Evolutionary conservation across 768 basidiomycete species (phyloP).

Genomic region (Pseudohyphozyma bogoriensis): DNA sequence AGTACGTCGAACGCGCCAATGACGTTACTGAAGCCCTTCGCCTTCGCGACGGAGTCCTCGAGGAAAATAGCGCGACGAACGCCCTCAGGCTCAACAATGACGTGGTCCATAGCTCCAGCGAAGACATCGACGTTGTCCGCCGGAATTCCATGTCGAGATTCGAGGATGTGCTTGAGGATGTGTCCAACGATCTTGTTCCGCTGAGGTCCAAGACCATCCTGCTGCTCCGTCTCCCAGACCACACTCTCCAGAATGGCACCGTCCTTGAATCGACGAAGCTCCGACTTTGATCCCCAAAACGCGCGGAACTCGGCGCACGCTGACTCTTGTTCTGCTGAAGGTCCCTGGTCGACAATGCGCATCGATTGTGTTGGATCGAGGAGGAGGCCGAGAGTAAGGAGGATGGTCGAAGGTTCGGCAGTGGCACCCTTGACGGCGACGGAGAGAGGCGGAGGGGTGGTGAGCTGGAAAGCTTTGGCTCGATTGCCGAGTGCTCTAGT

Average conservation of each 20-base stretch:
- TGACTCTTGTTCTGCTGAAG: constrained; percentile 53
- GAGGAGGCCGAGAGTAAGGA: constrained; percentile 62
- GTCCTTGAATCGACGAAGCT: constrained; percentile 90
- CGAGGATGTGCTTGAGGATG: constrained; percentile 64
- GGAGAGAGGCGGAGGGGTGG: constrained; percentile 1
- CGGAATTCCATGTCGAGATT: constrained; percentile 61
- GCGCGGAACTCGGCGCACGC: constrained; percentile 56
- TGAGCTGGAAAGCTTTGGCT: constrained; percentile 53
- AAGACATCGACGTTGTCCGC: constrained; percentile 40
- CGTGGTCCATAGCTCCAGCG: constrained; percentile 37
- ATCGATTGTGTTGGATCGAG: constrained; percentile 63
- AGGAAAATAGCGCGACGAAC: constrained; percentile 37
- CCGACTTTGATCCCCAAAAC: constrained; percentile 86
- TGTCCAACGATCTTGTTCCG: constrained; percentile 63
- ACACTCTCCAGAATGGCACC: constrained; percentile 84
- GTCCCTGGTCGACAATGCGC: constrained; percentile 86
- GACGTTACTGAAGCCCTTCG: constrained; percentile 44
- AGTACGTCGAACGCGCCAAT: constrained; percentile 68
- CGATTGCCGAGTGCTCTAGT: constrained; percentile 65
- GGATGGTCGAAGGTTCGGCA: constrained; percentile 40
- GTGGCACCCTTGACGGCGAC: not conserved
- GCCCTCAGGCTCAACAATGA: constrained; percentile 35
- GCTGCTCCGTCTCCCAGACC: constrained; percentile 64
- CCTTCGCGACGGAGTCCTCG: constrained; percentile 37
- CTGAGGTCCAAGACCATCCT: constrained; percentile 47